Evolutionary conservation across 2,329 filamentous ascomycete genomes (phyloP).

Genomic region (Colletotrichum tofieldiae): DNA sequence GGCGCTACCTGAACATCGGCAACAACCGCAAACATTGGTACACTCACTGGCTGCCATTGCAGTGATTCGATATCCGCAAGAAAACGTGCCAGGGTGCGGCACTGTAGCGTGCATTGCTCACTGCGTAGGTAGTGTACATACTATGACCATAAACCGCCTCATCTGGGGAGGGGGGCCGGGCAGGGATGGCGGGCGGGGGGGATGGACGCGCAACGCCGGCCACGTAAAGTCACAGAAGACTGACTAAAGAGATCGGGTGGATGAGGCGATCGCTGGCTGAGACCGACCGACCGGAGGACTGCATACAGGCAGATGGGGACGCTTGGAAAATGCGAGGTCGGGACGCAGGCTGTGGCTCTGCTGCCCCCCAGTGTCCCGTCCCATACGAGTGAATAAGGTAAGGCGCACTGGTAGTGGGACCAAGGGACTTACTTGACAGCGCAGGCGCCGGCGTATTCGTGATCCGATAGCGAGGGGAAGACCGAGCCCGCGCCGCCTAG

Average conservation of each 20-base stretch:
- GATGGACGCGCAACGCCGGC: conserved; percentile 33
- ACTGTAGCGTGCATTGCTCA: not conserved
- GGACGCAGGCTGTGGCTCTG: conserved; percentile 15
- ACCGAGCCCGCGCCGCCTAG: not conserved
- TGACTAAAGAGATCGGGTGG: conserved; percentile 36
- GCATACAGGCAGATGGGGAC: conserved; percentile 8
- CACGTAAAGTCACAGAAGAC: conserved; percentile 9
- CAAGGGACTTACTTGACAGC: conserved; percentile 31
- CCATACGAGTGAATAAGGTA: conserved; percentile 21
- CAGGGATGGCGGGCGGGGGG: conserved; percentile 18
- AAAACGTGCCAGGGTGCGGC: conserved; percentile 7
- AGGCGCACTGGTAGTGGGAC: conserved; percentile 24
- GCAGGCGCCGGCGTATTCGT: conserved; percentile 25
- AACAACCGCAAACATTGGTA: conserved; percentile 15
- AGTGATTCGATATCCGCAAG: not conserved
- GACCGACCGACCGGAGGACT: conserved; percentile 23
- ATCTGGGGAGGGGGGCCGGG: not conserved
- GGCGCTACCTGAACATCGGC: conserved; percentile 13
- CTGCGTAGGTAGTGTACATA: not conserved
- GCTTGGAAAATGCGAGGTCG: conserved; percentile 30
- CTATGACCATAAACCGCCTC: not conserved
- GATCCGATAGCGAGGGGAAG: conserved; percentile 13
- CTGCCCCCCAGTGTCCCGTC: not conserved
- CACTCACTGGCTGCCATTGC: not conserved
- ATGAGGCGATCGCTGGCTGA: conserved; percentile 40